These are phyloP conservation scores for Euphorbia tirucalli DNA, from an alignment of 345 rosid species.

Conservation along the genomic window DNA sequence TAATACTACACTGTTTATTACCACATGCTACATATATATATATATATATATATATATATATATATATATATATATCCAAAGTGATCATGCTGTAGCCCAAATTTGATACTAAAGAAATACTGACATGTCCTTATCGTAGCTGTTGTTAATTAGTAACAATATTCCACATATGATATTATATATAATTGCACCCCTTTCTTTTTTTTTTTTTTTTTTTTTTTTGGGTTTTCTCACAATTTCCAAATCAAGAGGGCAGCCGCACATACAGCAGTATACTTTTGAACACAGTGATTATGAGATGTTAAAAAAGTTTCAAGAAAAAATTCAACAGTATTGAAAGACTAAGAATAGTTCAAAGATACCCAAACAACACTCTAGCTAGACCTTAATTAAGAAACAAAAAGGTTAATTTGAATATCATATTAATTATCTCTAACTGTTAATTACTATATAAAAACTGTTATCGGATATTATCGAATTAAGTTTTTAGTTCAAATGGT, in stretches of 20 bases:
- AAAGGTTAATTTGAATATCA: no score
- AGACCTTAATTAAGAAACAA: neutral
- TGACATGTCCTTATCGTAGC: neutral
- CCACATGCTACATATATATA: neutral
- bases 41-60: no score
- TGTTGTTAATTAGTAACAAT: neutral
- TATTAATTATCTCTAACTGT: neutral
- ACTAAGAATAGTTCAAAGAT: neutral
- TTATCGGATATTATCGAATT: no score
- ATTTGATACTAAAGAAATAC: neutral
- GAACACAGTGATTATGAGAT: neutral
- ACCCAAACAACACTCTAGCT: neutral
- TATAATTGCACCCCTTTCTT: neutral
- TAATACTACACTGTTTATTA: neutral
- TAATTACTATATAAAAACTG: no score
- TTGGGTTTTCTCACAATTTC: neutral
- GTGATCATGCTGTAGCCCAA: neutral
- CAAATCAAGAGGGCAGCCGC: neutral
- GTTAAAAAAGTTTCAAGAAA: neutral
- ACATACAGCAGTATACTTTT: neutral
- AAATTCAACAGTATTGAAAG: neutral
- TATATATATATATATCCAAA: no score
- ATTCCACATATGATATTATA: neutral
- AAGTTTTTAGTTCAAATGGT: no score
- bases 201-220: no score